Base-by-base conservation (phyloP, 2,329 filamentous ascomycete species). In the Diaporthe sp. region DNA sequence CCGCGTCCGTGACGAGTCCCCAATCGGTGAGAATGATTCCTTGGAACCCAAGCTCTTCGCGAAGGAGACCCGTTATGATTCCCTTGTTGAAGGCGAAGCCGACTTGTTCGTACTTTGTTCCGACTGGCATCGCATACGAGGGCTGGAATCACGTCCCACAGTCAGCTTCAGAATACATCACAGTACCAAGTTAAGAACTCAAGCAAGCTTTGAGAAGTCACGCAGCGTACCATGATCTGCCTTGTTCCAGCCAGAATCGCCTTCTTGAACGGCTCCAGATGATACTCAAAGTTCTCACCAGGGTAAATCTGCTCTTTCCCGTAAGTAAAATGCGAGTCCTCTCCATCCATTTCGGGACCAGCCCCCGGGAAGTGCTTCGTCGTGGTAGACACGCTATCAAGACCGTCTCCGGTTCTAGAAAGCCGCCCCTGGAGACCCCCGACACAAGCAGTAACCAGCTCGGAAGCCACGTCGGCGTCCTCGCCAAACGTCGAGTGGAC, bases 331-430 rank as follows among this genome's bases (percentile, higher is more conserved):
- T 89, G 88, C 22, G 86, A 85, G 77, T 89, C 88, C 61, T 89
- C 86, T 28, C 88, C 88, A 61, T 87, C 80, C 73, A 87, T 80
- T 77, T 86, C 83, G 0, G 87, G 84, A 0, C 88, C 88, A 10
- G 84, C 86, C 6, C 88, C 88, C 0, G 88, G 87, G 77, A 90
- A 89, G 76, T 90, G 87, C 79, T 89, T 89, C 0, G 87, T 88
- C 2, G 88, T 84, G 0, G 87, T 86, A 1, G 83, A 84, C 4
- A 89, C 84, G 2, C 85, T 87, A 38, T 84, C 75, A 0, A 79
- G 77, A 0, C 87, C 87, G n/a, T 88, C 80, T 5, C 50, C 68
- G 4, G 57, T 42, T 45, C 55, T 54, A 7, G 57, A 38, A 17
- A 64, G 30, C 4, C 30, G 40, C 19, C 85, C 86, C 35, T 87